A percentile compares a stretch with the other conserved stretches of the same genome.
phyloP scores from a whole-genome alignment of 352 stramenopile genomes.

The Globisporangium splendens region DNA sequence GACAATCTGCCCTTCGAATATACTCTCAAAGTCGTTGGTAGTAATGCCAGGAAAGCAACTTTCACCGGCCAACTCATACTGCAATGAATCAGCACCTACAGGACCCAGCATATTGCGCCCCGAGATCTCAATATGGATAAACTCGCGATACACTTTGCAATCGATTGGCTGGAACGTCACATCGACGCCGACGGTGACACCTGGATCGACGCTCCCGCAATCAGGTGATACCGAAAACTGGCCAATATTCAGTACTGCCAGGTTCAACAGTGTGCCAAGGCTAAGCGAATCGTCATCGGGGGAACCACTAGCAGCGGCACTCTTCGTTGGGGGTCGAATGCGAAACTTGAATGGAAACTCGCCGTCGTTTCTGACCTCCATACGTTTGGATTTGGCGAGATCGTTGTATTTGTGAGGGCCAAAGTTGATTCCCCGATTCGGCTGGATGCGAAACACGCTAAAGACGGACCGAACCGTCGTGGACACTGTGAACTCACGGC shows the following conservation, averaged over 20 bases:
- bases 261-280: constrained; percentile 36
- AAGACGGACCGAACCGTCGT: constrained; percentile 79
- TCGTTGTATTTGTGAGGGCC: constrained; percentile 90
- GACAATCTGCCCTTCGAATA: constrained; percentile 95
- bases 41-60: constrained; percentile 93
- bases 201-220: constrained; percentile 81
- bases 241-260: constrained; percentile 43
- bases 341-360: constrained; percentile 91
- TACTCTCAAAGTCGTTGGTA: constrained; percentile 81
- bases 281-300: constrained; percentile 17
- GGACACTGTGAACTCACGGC: constrained; percentile 86
- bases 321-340: constrained; percentile 22
- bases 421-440: constrained; percentile 90
- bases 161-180: constrained; percentile 83
- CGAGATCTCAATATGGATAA: constrained; percentile 69
- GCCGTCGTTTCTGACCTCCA: constrained; percentile 93
- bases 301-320: neutral
- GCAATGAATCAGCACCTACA: constrained; percentile 26
- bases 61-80: constrained; percentile 90
- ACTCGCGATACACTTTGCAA: constrained; percentile 66
- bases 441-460: constrained; percentile 85
- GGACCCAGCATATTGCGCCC: constrained; percentile 55
- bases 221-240: constrained; percentile 83
- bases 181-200: constrained; percentile 61
- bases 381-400: constrained; percentile 53